A percentile compares a stretch with the other conserved stretches of the same genome.
These are phyloP conservation scores for Trichoderma gracile DNA, from an alignment of 2,329 filamentous ascomycete genomes.

Conservation along the genomic window DNA sequence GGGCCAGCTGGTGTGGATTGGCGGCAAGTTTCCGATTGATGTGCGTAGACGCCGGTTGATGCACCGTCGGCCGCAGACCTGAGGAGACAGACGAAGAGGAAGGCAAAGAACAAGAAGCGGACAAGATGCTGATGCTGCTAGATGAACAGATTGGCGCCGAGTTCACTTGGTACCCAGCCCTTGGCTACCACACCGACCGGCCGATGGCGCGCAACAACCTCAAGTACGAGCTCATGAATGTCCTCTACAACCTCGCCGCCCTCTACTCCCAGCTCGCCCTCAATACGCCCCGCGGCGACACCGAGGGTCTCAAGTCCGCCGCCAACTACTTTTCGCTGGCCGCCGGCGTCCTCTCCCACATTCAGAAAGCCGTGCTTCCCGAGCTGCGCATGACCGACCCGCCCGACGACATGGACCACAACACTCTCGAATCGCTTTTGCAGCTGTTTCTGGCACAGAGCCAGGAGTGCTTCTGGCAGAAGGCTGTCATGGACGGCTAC, in stretches of 20 bases:
- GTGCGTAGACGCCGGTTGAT: constrained; percentile 44
- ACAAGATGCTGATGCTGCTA: constrained; percentile 4
- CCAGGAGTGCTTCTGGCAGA: constrained; percentile 98
- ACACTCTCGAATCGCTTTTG: constrained; percentile 80
- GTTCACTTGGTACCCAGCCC: constrained; percentile 92
- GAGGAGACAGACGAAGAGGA: background rate
- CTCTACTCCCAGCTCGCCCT: constrained; percentile 92
- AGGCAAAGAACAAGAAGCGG: background rate
- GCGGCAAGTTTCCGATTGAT: constrained; percentile 94
- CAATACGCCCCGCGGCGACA: constrained; percentile 71
- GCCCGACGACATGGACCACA: constrained; percentile 92
- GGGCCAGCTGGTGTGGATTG: constrained; percentile 88
- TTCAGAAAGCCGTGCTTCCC: constrained; percentile 74
- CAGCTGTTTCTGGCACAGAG: constrained; percentile 87
- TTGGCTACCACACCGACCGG: constrained; percentile 83
- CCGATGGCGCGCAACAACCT: constrained; percentile 67
- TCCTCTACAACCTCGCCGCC: constrained; percentile 89
- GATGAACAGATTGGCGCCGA: constrained; percentile 78
- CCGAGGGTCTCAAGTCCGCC: constrained; percentile 82
- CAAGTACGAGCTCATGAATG: constrained; percentile 84
- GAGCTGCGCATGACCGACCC: constrained; percentile 79
- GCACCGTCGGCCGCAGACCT: no score
- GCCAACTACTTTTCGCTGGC: constrained; percentile 88
- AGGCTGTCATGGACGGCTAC: constrained; percentile 89
- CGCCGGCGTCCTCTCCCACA: constrained; percentile 78